Conservation (phyloP, 805 yeast species). For the Starmerella apicola region DNA sequence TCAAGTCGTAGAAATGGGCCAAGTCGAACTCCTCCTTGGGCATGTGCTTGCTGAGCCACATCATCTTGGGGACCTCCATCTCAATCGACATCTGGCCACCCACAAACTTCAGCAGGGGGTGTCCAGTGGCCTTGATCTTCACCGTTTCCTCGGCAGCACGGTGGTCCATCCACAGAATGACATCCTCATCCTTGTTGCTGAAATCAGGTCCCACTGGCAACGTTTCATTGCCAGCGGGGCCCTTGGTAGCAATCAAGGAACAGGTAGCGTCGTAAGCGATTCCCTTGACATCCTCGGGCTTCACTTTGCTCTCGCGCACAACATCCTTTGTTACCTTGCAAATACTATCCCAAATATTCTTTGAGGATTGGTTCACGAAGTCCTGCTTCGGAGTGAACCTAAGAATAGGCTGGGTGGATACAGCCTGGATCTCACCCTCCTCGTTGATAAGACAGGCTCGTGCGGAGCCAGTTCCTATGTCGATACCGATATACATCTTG, state of each 20-base stretch:
- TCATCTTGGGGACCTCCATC: conserved; percentile 95
- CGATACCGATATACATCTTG: conserved; percentile 70
- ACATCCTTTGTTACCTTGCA: conserved; percentile 70
- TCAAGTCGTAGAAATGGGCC: conserved; percentile 79
- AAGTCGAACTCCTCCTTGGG: conserved; percentile 44
- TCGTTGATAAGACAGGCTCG: conserved; percentile 85
- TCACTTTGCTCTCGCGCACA: conserved; percentile 61
- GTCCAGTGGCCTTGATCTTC: conserved; percentile 67
- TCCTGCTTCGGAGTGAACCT: conserved; percentile 34
- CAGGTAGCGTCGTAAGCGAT: conserved; percentile 97
- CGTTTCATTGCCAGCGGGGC: conserved; percentile 48
- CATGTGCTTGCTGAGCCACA: conserved; percentile 84
- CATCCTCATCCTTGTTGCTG: conserved; percentile 56
- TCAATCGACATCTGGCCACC: conserved; percentile 98
- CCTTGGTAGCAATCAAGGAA: conserved; percentile 67
- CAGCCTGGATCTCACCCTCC: conserved; percentile 58
- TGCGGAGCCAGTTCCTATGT: conserved; percentile 97
- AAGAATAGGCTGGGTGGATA: conserved; percentile 70
- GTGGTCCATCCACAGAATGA: conserved; percentile 97
- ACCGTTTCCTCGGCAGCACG: conserved; percentile 75
- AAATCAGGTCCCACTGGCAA: conserved; percentile 90
- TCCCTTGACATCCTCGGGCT: conserved; percentile 58
- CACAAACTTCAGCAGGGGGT: conserved; percentile 73
- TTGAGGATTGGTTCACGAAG: conserved; percentile 68
- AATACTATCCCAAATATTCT: conserved; percentile 79